Base-by-base conservation (phyloP, 768 basidiomycete genomes). In the Kondoa malvinella region DNA sequence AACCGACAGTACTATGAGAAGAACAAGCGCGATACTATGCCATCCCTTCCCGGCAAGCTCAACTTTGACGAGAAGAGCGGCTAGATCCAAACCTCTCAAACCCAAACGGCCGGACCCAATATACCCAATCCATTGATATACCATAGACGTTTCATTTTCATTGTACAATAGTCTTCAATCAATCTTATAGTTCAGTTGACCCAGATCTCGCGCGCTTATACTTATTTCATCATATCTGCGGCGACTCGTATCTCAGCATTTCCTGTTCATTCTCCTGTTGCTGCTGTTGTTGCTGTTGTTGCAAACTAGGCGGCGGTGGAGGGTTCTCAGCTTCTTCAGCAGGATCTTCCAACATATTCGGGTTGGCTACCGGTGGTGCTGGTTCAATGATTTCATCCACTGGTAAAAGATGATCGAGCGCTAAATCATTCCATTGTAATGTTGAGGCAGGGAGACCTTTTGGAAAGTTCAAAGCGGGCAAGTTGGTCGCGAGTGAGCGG, bases 181-280 rank as follows among this genome's bases (percentile, higher is more conserved):
- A 21, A 8, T 8, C 21, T 50, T 50, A 8, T 50, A 8, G 40
- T 50, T 60, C 58, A 4, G 8, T 60, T 60, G 12, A 14, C 40
- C 21, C 40, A 50, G 40, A 8, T 50, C 12, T 50, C 40, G 40
- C 8, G 12, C 40, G 8, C 40, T 50, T 50, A 8, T 50, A 21
- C 40, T 50, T 50, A 8, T 50, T 21, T 8, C 40, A 50, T 29
- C 27, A 59, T 31, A 25, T 25, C 21, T 25, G 58, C 4, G 58
- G 30, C 25, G 58, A 31, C 61, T 63, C 61, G 61, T 31, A 27
- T 16, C 33, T 33, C 26, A 33, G 8, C 12, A 31, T 14, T 33
- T 63, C 61, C 61, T 63, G n/a, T 27, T 32, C 61, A 16, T 27
- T 2, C n/a, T 63, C 61, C 30, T 27, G 61, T n/a, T n/a, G n/a